Evolutionary conservation across 2,329 filamentous ascomycete genomes (phyloP).

Genomic region (Ceratocystis ficicola): DNA sequence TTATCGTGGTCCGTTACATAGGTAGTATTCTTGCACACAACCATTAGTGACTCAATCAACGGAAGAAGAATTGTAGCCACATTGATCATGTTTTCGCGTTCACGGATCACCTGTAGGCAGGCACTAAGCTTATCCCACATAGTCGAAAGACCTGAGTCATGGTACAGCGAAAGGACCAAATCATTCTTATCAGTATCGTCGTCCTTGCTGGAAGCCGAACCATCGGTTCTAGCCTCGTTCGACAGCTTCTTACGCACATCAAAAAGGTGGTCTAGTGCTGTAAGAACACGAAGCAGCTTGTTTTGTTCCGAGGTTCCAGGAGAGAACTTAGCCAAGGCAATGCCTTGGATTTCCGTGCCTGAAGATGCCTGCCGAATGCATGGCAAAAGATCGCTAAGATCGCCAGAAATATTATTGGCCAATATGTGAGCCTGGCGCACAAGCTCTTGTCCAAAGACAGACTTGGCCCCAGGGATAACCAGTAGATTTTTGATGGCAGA

Average conservation of each 20-base stretch:
- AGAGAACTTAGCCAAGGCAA: slow-evolving; percentile 89
- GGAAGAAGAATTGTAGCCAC: slow-evolving; percentile 92
- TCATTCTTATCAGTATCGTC: slow-evolving; percentile 66
- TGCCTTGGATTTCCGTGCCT: slow-evolving; percentile 87
- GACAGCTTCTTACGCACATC: slow-evolving; percentile 61
- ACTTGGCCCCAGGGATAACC: slow-evolving; percentile 78
- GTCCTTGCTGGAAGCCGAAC: slow-evolving; percentile 49
- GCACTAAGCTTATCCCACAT: slow-evolving; percentile 89
- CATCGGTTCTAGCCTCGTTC: slow-evolving; percentile 36
- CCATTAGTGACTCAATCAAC: slow-evolving; percentile 93
- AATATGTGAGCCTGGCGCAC: slow-evolving; percentile 75
- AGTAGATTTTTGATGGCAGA: slow-evolving; percentile 98
- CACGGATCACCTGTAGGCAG: slow-evolving; percentile 74
- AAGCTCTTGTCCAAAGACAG: slow-evolving; percentile 84
- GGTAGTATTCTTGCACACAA: slow-evolving; percentile 96
- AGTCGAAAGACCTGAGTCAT: slow-evolving; percentile 76
- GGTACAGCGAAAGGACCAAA: slow-evolving; percentile 75
- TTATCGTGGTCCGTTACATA: slow-evolving; percentile 47
- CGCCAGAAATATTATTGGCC: slow-evolving; percentile 70
- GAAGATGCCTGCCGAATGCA: slow-evolving; percentile 79
- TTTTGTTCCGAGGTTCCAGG: slow-evolving; percentile 93
- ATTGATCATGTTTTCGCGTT: slow-evolving; percentile 91
- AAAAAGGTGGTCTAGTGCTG: slow-evolving; percentile 90
- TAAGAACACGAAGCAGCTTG: slow-evolving; percentile 82
- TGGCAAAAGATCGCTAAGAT: slow-evolving; percentile 71